Base-by-base conservation (phyloP, 2,329 filamentous ascomycete species). In the Fusarium bulbicola region DNA sequence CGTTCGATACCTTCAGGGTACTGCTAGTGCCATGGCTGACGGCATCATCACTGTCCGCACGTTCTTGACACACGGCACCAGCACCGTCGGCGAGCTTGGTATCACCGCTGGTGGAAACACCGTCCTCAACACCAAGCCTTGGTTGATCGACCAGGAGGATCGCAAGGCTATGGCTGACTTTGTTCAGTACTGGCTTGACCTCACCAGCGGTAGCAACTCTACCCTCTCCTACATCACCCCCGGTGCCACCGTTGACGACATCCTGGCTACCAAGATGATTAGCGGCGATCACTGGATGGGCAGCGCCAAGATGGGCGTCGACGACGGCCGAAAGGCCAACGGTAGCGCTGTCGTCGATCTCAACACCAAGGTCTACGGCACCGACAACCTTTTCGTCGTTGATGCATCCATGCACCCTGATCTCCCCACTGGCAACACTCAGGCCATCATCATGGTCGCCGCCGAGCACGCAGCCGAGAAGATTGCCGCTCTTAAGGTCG, bases 351-450 rank as follows among this genome's bases (percentile, higher is more conserved):
- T 90, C 5, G 88, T 90, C 1, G 88, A 90, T 72, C 76, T 84
- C 10, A 82, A 90, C 78, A 87, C 87, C 57, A 87, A 85, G 77
- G 87, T 90, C 8, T 90, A 88, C 72, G 88, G 89, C 49, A 90
- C 87, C 0, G 86, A 90, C 67, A 90, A 90, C 79, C 80, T 90
- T 52, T 90, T 89, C 75, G 86, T 91, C 18, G 87, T 91, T 7
- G 90, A 91, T 68, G 89, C 87, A 1, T 86, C 86, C 28, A 89
- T 92, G 70, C 90, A 91, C 81, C 90, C 90, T 0, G 90, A 79
- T 47, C 24, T 78, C 40, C 76, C 76, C 6, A 78, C 76, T 1
- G 76, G 76, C 9, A 78, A 78, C 70, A 78, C 76, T 3, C 76
- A 78, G 66, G 68, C 76, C 6, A 78, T 78, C 47, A 78, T 78